phyloP scores from a whole-genome alignment of 2,329 filamentous ascomycete genomes.

The Aspergillus piperis region DNA sequence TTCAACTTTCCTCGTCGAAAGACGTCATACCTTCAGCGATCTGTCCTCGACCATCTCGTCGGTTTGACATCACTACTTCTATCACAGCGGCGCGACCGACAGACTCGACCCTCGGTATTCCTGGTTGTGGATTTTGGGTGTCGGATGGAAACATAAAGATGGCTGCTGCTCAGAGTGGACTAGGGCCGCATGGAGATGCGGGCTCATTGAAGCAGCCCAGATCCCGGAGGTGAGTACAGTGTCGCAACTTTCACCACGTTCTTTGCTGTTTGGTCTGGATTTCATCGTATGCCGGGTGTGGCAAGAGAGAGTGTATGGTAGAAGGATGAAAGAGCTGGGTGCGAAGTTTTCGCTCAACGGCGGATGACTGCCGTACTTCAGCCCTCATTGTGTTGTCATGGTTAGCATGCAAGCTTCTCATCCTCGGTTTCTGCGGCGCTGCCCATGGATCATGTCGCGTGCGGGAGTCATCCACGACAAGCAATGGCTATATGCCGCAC shows the following conservation, averaged over 20 bases:
- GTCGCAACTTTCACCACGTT: slow-evolving; percentile 7
- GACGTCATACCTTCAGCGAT: slow-evolving; percentile 11
- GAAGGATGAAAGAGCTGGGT: no score
- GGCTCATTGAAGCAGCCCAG: slow-evolving; percentile 61
- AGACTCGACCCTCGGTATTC: slow-evolving; percentile 9
- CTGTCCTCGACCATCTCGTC: slow-evolving; percentile 10
- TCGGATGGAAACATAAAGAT: slow-evolving; percentile 44
- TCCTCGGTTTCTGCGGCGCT: not conserved
- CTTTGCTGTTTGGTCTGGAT: not conserved
- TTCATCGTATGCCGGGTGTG: not conserved
- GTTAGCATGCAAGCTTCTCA: not conserved
- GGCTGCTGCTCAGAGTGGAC: slow-evolving; percentile 49
- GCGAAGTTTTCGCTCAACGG: not conserved
- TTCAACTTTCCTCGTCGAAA: slow-evolving; percentile 10
- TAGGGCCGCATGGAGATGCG: slow-evolving; percentile 54
- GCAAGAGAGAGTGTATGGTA: not conserved
- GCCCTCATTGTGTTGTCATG: not conserved
- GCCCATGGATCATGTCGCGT: not conserved
- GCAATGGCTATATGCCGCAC: slow-evolving; percentile 11
- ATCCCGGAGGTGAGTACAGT: slow-evolving; percentile 57
- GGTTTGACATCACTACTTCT: not conserved
- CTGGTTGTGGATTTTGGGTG: slow-evolving; percentile 19
- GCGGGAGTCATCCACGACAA: slow-evolving; percentile 1
- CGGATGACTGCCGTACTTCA: not conserved
- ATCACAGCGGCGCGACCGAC: slow-evolving; percentile 4